Percentiles rank a stretch among this genome's conserved stretches.
Conservation (phyloP, 345 rosid genomes). For the Boechera divaricarpa region DNA sequence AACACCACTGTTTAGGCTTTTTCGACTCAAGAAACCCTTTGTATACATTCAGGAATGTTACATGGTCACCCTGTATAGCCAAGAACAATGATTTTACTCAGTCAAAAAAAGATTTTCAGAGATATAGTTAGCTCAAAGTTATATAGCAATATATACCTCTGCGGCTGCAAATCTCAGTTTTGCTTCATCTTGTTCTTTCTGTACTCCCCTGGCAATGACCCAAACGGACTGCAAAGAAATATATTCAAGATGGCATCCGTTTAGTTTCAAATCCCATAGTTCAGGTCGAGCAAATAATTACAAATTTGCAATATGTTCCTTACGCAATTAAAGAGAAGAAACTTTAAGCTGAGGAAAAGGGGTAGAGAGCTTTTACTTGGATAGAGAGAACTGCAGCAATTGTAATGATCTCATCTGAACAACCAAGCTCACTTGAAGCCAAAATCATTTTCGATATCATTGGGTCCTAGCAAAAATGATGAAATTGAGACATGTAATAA, state of each 20-base stretch:
- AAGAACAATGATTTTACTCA: constrained; percentile 31
- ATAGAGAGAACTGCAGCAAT: constrained; percentile 88
- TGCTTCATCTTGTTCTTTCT: constrained; percentile 89
- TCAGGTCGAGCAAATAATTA: not conserved
- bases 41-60: constrained; percentile 86
- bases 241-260: constrained; percentile 4
- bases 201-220: constrained; percentile 77
- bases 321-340: not conserved
- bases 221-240: constrained; percentile 74
- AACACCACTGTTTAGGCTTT: constrained; percentile 85
- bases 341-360: constrained; percentile 1
- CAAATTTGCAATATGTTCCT: not conserved
- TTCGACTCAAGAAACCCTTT: constrained; percentile 90
- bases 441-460: constrained; percentile 94
- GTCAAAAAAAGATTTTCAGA: not conserved
- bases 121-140: constrained; percentile 18
- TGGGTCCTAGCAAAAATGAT: constrained; percentile 65
- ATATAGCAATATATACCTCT: constrained; percentile 58
- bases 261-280: constrained; percentile 7
- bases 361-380: constrained; percentile 56
- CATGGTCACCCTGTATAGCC: constrained; percentile 83
- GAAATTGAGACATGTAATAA: constrained; percentile 12
- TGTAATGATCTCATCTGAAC: constrained; percentile 86
- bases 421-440: constrained; percentile 86
- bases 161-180: constrained; percentile 97